phyloP scores from a whole-genome alignment of 805 yeast genomes.

The Suhomyces xylopsoci region DNA sequence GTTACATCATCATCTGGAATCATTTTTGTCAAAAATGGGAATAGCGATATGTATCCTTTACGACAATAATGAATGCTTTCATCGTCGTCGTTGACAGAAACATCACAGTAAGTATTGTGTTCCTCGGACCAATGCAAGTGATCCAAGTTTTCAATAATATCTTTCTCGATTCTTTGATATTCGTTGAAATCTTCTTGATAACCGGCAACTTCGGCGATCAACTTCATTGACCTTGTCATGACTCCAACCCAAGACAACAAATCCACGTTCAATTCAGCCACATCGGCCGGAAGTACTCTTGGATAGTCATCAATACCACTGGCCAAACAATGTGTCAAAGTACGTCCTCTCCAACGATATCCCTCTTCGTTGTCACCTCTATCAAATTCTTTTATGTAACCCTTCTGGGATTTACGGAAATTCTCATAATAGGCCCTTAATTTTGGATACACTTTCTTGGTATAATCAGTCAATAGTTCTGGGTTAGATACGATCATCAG shows the following conservation, averaged over 20 bases:
- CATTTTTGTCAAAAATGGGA: conserved; percentile 79
- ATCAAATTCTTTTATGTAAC: conserved; percentile 69
- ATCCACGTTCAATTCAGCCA: conserved; percentile 89
- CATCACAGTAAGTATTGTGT: conserved; percentile 73
- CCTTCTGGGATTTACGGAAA: conserved; percentile 80
- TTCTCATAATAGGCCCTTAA: conserved; percentile 75
- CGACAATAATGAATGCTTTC: conserved; percentile 71
- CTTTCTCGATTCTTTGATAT: conserved; percentile 52
- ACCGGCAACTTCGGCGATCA: conserved; percentile 63
- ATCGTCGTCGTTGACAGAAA: conserved; percentile 71
- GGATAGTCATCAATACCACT: conserved; percentile 97
- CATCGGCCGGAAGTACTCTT: conserved; percentile 73
- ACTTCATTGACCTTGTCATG: conserved; percentile 79
- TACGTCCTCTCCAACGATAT: conserved; percentile 92
- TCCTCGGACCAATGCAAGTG: conserved; percentile 77
- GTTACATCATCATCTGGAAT: conserved; percentile 44
- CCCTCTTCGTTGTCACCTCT: conserved; percentile 55
- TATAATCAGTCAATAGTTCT: conserved; percentile 55
- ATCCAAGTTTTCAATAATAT: conserved; percentile 63
- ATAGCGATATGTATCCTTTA: conserved; percentile 80
- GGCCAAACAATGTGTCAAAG: conserved; percentile 79
- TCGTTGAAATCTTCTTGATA: conserved; percentile 54
- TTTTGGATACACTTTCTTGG: conserved; percentile 68
- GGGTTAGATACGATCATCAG: conserved; percentile 56
- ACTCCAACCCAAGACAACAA: conserved; percentile 90